These are phyloP conservation scores for Craspedostauros australis DNA, from an alignment of 108 stramenopile species.

Conservation along the genomic window DNA sequence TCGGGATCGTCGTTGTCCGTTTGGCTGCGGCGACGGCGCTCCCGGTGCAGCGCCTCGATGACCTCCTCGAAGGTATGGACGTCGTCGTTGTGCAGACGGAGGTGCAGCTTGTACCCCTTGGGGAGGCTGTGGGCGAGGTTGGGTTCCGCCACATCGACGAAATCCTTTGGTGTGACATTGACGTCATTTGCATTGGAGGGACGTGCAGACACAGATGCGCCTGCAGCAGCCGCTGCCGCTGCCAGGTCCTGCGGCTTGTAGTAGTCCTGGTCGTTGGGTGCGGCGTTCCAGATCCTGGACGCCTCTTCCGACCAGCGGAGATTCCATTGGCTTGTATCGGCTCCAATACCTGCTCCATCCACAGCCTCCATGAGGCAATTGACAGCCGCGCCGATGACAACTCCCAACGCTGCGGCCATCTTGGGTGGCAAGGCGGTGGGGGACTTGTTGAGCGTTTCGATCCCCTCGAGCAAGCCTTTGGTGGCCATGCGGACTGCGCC, in stretches of 20 bases:
- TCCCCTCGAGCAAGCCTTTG: slow-evolving; percentile 36
- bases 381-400: slow-evolving; percentile 73
- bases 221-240: not conserved
- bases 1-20: not conserved
- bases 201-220: not conserved
- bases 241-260: slow-evolving; percentile 1
- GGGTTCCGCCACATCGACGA: slow-evolving; percentile 1
- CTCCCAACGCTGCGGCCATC: slow-evolving; percentile 67
- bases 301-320: slow-evolving; percentile 73
- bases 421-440: slow-evolving; percentile 53
- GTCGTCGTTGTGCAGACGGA: slow-evolving; percentile 95
- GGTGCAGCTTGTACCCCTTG: slow-evolving; percentile 34
- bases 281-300: slow-evolving; percentile 54
- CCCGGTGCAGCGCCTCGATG: slow-evolving; percentile 63
- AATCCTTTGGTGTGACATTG: not conserved
- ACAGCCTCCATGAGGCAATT: slow-evolving; percentile 53
- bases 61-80: slow-evolving; percentile 96
- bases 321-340: slow-evolving; percentile 75
- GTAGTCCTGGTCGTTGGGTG: slow-evolving; percentile 53
- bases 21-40: slow-evolving; percentile 4
- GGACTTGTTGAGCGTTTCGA: slow-evolving; percentile 55
- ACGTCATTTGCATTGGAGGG: too few relatives aligned
- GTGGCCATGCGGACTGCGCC: slow-evolving; percentile 38
- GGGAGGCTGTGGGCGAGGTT: slow-evolving; percentile 25
- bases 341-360: slow-evolving; percentile 70